Percentiles rank a stretch among this genome's conserved stretches.
Evolutionary conservation across 257 asterid genomes (phyloP).

Genomic region (Salvia splendens): DNA sequence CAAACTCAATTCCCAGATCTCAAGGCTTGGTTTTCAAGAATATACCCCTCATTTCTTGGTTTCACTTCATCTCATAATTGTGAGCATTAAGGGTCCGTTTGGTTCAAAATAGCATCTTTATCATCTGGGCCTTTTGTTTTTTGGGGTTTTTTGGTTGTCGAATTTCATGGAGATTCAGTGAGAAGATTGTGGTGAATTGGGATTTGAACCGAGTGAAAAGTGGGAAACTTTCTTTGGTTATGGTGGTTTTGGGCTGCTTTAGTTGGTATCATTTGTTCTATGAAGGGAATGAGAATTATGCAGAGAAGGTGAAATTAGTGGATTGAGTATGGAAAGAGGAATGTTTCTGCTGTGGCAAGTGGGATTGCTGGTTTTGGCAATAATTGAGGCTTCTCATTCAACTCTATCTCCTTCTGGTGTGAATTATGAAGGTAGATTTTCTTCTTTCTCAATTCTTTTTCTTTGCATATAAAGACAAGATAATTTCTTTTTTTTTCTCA

Average conservation of each 20-base stretch:
- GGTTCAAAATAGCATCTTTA: constrained; percentile 42
- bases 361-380: constrained; percentile 49
- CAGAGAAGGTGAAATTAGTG: constrained; percentile 42
- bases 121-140: constrained; percentile 37
- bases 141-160: constrained; percentile 26
- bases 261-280: constrained; percentile 37
- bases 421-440: constrained; percentile 84
- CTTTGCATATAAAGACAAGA: constrained; percentile 24
- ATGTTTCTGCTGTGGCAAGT: constrained; percentile 44
- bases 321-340: constrained; percentile 51
- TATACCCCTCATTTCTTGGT: constrained; percentile 38
- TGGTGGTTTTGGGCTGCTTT: constrained; percentile 38
- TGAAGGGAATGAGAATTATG: constrained; percentile 36
- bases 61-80: constrained; percentile 30
- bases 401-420: constrained; percentile 96
- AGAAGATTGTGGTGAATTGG: constrained; percentile 34
- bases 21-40: constrained; percentile 56
- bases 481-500: background rate
- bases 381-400: constrained; percentile 59
- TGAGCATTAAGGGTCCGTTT: constrained; percentile 29
- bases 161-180: constrained; percentile 26
- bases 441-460: constrained; percentile 32
- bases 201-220: constrained; percentile 34
- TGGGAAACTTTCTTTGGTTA: constrained; percentile 34
- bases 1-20: constrained; percentile 60